phyloP scores from a whole-genome alignment of 345 rosid genomes.

The Moringa oleifera region DNA sequence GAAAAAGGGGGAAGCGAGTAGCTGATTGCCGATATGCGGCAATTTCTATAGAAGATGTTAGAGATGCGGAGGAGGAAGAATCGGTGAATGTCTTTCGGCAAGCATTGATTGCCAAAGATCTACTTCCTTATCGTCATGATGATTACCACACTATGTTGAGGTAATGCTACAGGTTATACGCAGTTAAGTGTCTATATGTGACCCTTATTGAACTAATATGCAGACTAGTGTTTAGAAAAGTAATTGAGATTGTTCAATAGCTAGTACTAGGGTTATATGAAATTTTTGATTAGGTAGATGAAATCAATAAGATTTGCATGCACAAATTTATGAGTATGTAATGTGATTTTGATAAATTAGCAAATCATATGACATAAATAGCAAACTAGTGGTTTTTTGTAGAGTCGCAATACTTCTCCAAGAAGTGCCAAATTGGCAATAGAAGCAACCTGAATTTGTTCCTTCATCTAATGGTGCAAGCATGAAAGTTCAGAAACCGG shows the following conservation, averaged over 20 bases:
- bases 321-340: no score
- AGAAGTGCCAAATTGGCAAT: no score
- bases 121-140: slow-evolving; percentile 70
- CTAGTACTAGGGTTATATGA: neutral
- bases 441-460: no score
- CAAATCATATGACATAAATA: no score
- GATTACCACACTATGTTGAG: slow-evolving; percentile 94
- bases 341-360: no score
- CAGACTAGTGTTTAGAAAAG: neutral
- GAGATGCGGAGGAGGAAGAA: slow-evolving; percentile 76
- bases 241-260: neutral
- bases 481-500: no score
- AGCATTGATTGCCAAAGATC: slow-evolving; percentile 47
- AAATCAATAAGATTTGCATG: no score
- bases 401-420: no score
- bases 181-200: no score
- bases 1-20: slow-evolving; percentile 67
- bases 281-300: neutral
- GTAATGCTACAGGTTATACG: slow-evolving; percentile 23
- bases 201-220: no score
- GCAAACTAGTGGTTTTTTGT: no score
- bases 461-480: no score
- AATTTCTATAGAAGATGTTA: slow-evolving; percentile 65
- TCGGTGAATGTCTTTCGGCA: slow-evolving; percentile 66
- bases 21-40: slow-evolving; percentile 43